Base-by-base conservation (phyloP, 202 grass and related monocot species). In the Thinopyrum obtusiflorum region DNA sequence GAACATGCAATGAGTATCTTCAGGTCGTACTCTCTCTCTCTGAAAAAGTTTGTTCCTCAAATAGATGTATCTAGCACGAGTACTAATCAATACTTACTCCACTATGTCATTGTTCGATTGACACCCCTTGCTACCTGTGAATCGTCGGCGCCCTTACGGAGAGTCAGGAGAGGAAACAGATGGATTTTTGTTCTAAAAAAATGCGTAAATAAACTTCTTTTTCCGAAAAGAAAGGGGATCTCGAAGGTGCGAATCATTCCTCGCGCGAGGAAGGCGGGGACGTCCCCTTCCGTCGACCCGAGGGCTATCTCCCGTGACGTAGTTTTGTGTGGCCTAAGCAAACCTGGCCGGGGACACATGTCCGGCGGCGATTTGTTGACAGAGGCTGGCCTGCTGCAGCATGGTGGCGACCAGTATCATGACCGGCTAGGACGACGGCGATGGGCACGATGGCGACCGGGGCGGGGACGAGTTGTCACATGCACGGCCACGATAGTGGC, bases 401-500 rank as follows among this genome's bases (percentile, higher is more conserved):
- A 59, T 59, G 55, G 55, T 59, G 55, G 55, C 18, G 55, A 59
- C 55, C 20, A 59, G 55, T 59, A 59, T 55, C 6, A 55, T 59
- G 55, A 59, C 55, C 23, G 24, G 25, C 25, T 6, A 12, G 25
- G 61, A 28, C 11, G 25, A 27, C 61, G 61, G 11, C 61, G 61
- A 65, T 14, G 61, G 2, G 25, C 61, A 14, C 36, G 68, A 72
- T 8, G 21, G 4, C 69, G 37, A 71, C 68, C 68, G 10, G 33
- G 67, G 69, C 37, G 37, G 37, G 69, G 21, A 73, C 69, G 69
- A 73, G 69, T 46, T 73, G 69, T 73, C 69, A 46, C 69, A 73
- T 26, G 69, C 69, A 73, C 37, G 69, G 37, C 21, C 68, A 72
- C 18, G 18, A 24, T 39, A 23, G 35, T 71, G 18, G n/a, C 36